Evolutionary conservation across 192 early-diverging fungal species (phyloP), one percentile per base, ranked within the genome.

Genomic region (Lunasporangiospora selenospora): DNA sequence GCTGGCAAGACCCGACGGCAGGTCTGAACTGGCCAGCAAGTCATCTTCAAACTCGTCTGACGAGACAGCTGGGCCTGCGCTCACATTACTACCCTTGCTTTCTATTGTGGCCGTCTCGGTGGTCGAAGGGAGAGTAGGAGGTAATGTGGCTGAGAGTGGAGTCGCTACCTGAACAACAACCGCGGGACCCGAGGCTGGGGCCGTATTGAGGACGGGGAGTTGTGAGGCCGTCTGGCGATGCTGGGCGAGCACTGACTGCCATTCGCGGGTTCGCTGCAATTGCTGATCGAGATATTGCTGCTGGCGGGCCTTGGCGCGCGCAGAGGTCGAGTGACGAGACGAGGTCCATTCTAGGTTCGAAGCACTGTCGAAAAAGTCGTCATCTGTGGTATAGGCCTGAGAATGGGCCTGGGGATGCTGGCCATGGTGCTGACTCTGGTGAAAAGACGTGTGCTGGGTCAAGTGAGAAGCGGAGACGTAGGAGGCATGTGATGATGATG

Each of bases 221-320:
- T n/a, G n/a, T n/a, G n/a, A n/a, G n/a, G n/a, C n/a, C n/a, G n/a
- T n/a, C 10, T 57, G 63, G 15, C 52, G 48, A 38, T 71, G 66
- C 32, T 69, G 66, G 13, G 41, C 40, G 8, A 71, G 47, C 9
- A 71, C 53, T 44, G 57, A 57, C 33, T 71, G 67, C 67, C 67
- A 71, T 47, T 71, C 67, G 13, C 67, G 43, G 1, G 67, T 71
- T 16, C 67, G 67, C 15, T 71, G 58, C 18, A 51, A 53, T 30
- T 71, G 67, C 34, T 61, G 67, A 21, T 70, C 67, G 8, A 60
- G 36, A 41, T 71, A 71, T 24, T 71, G 67, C 23, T 62, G 67
- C 40, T 62, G 67, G 42, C 67, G 42, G 9, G 51, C 57, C 23
- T 33, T 56, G 27, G 67, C 67, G 30, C 67, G 58, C 23, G 67